phyloP scores from a whole-genome alignment of 345 rosid genomes.

The Murraya paniculata region DNA sequence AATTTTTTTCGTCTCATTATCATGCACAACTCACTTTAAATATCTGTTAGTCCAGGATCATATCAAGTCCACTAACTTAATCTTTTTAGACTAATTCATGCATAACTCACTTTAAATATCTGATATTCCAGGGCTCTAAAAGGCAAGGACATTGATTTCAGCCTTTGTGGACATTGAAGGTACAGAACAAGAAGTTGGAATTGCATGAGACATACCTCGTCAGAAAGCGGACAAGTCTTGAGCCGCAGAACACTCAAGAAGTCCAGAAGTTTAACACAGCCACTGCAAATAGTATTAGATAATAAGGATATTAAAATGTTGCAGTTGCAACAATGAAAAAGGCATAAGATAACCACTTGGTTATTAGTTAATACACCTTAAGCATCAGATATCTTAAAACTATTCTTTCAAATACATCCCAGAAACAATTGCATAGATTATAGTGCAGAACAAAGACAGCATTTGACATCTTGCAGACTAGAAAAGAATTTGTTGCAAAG shows the following conservation, averaged over 20 bases:
- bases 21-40: background rate
- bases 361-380: background rate
- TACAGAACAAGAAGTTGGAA: background rate
- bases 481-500: background rate
- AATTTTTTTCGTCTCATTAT: background rate
- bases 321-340: background rate
- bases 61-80: background rate
- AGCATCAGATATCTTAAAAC: background rate
- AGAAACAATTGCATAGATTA: background rate
- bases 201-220: slow-evolving; percentile 49
- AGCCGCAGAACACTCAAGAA: slow-evolving; percentile 61
- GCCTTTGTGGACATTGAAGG: background rate
- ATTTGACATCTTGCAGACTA: background rate
- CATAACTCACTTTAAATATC: background rate
- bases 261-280: slow-evolving; percentile 54
- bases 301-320: background rate
- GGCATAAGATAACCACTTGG: background rate
- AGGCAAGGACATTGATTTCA: background rate
- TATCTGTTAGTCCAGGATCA: background rate
- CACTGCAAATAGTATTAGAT: slow-evolving; percentile 48
- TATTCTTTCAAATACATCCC: background rate
- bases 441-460: background rate
- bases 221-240: slow-evolving; percentile 56
- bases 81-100: background rate
- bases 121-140: slow-evolving; percentile 2